Evolutionary conservation across 441 rosid genomes (phyloP).

Genomic region (Euphorbia celastroides): DNA sequence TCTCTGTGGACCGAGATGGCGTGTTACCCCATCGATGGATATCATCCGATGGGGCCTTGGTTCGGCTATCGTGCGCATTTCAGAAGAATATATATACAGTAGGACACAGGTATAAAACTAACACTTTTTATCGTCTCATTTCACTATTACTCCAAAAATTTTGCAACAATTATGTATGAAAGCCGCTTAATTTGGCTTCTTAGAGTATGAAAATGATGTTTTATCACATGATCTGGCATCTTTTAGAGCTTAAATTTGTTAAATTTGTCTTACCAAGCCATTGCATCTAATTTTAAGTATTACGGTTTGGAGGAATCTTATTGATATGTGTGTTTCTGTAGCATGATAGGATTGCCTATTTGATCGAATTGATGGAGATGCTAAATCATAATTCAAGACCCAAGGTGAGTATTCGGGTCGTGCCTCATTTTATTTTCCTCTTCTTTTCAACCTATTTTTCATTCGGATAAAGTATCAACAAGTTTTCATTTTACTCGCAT

Average conservation of each 20-base stretch:
- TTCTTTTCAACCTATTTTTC: no score
- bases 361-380: conserved; percentile 92
- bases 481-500: no score
- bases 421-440: background rate
- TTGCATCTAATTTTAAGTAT: background rate
- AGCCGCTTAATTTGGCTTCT: background rate
- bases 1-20: conserved; percentile 95
- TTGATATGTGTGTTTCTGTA: conserved; percentile 23
- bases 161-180: background rate
- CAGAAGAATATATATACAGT: conserved; percentile 84
- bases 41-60: conserved; percentile 96
- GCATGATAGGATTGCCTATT: conserved; percentile 79
- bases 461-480: no score
- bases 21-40: conserved; percentile 82
- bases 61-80: conserved; percentile 80
- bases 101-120: conserved; percentile 54
- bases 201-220: background rate
- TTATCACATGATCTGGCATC: background rate
- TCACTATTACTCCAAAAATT: background rate
- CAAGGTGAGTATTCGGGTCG: conserved; percentile 35
- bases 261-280: background rate
- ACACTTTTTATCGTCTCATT: no score
- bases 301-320: background rate
- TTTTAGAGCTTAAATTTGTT: background rate
- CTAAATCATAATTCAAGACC: conserved; percentile 80